A percentile compares a stretch with the other conserved stretches of the same genome.
These are phyloP conservation scores for Phytophthora pseudosyringae DNA, from an alignment of 352 stramenopile species.

Conservation along the genomic window DNA sequence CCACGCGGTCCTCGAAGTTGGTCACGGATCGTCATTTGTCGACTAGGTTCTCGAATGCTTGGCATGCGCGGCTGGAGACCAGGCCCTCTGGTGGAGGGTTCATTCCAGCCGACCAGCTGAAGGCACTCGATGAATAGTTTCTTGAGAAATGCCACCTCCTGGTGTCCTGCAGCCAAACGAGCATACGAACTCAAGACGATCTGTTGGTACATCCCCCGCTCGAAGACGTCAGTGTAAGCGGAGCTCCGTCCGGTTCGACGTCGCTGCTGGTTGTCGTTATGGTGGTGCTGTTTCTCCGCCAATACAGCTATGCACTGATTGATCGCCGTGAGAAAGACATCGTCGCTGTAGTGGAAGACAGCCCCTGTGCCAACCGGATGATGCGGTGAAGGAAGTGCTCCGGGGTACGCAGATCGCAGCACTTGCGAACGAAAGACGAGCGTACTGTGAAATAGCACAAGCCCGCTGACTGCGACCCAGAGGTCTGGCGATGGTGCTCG, in stretches of 20 bases:
- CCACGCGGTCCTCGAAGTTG: background rate
- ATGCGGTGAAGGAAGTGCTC: slow-evolving; percentile 7
- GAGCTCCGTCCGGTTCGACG: background rate
- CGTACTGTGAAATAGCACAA: slow-evolving; percentile 53
- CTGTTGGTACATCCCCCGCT: slow-evolving; percentile 29
- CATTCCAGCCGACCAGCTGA: slow-evolving; percentile 19
- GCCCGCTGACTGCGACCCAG: slow-evolving; percentile 41
- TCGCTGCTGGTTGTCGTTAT: slow-evolving; percentile 6
- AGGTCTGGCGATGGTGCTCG: background rate
- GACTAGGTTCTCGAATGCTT: slow-evolving; percentile 10
- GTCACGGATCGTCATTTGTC: slow-evolving; percentile 22
- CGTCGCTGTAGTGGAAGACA: slow-evolving; percentile 23
- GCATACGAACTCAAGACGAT: slow-evolving; percentile 32
- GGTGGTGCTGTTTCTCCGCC: slow-evolving; percentile 16
- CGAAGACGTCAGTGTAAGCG: background rate
- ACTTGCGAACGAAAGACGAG: slow-evolving; percentile 33
- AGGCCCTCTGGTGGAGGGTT: background rate
- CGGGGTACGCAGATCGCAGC: slow-evolving; percentile 15
- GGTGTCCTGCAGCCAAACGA: slow-evolving; percentile 16
- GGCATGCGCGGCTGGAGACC: background rate
- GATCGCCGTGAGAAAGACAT: slow-evolving; percentile 35
- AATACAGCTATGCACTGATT: slow-evolving; percentile 23
- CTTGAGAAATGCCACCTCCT: slow-evolving; percentile 28
- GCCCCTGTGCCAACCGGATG: background rate
- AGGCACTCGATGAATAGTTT: slow-evolving; percentile 34